phyloP scores from a whole-genome alignment of 179 eudicot species.

The Silene coronaria region DNA sequence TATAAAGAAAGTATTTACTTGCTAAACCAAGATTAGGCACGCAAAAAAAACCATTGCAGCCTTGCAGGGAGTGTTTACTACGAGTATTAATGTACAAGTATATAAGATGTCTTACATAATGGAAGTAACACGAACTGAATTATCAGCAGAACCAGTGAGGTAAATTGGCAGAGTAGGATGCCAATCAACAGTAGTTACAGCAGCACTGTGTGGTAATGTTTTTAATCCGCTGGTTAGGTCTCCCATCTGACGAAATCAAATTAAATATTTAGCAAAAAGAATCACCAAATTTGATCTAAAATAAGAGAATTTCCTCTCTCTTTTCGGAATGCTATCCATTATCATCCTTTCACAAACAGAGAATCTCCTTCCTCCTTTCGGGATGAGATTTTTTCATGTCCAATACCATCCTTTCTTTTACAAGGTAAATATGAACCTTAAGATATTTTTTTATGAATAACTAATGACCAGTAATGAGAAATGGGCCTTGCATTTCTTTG shows the following conservation, averaged over 20 bases:
- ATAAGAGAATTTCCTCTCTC: not conserved
- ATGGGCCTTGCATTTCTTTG: no score
- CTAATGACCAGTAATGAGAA: not conserved
- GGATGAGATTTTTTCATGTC: no score
- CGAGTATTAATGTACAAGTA: conserved; percentile 13
- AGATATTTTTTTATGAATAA: no score
- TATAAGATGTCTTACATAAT: conserved; percentile 33
- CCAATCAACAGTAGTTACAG: conserved; percentile 93
- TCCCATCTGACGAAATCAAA: conserved; percentile 45
- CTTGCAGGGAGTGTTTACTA: not conserved
- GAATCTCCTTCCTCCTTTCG: no score
- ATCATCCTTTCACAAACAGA: not conserved
- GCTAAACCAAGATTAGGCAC: not conserved
- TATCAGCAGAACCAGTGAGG: conserved; percentile 90
- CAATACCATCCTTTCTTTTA: not conserved
- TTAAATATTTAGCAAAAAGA: not conserved
- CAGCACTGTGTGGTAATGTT: conserved; percentile 73
- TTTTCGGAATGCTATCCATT: not conserved
- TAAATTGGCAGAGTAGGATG: conserved; percentile 83
- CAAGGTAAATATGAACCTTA: not conserved
- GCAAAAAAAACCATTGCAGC: not conserved
- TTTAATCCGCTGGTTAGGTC: conserved; percentile 50
- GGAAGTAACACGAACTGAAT: conserved; percentile 79
- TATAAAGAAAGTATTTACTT: not conserved
- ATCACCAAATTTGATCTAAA: not conserved